Evolutionary conservation across 805 yeast species (phyloP).

Genomic region (Cephaloascus albidus): DNA sequence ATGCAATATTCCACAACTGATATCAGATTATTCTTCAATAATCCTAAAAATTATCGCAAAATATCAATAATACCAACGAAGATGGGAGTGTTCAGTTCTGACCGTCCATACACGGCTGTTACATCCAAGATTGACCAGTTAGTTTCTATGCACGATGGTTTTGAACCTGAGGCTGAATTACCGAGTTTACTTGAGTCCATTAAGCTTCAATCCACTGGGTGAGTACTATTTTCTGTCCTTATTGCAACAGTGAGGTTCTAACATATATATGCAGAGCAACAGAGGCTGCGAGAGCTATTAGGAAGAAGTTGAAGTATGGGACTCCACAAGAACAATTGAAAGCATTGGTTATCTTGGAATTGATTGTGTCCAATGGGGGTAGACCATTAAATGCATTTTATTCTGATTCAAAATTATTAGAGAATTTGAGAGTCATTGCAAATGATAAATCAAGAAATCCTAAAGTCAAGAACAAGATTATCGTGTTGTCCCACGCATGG

Average conservation of each 20-base stretch:
- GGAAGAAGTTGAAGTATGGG: slow-evolving; percentile 90
- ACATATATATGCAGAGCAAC: slow-evolving; percentile 16
- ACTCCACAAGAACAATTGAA: slow-evolving; percentile 49
- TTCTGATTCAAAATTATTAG: slow-evolving; percentile 59
- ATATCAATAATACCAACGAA: too few relatives aligned
- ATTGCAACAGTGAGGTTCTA: not conserved
- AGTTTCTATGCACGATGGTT: slow-evolving; percentile 10
- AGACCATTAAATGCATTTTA: slow-evolving; percentile 37
- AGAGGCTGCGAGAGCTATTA: slow-evolving; percentile 86
- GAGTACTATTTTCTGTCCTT: not conserved
- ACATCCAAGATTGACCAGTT: slow-evolving; percentile 54
- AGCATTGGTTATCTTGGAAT: slow-evolving; percentile 39
- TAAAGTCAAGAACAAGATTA: slow-evolving; percentile 36
- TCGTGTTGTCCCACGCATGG: slow-evolving; percentile 60
- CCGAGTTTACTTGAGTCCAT: slow-evolving; percentile 21
- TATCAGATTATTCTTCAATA: too few relatives aligned
- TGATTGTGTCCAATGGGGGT: slow-evolving; percentile 31
- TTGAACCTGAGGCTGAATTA: slow-evolving; percentile 22
- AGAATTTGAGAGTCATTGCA: slow-evolving; percentile 47
- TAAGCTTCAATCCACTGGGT: slow-evolving; percentile 21
- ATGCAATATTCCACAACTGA: too few relatives aligned
- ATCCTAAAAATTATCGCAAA: too few relatives aligned
- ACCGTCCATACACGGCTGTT: slow-evolving; percentile 61
- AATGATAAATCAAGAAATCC: slow-evolving; percentile 26
- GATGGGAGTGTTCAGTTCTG: slow-evolving; percentile 44